A percentile compares a stretch with the other conserved stretches of the same genome.
These are phyloP conservation scores for Triticum aestivum DNA, from an alignment of 176 grass and related monocot species.

Conservation along the genomic window IWGSC_CS_RefSeq_v2.1 NC_057801.1:407062116-407062615, in stretches of 20 bases:
- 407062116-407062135: too few species aligned
- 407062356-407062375: too few species aligned
- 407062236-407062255: too few species aligned
- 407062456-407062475: neutral
- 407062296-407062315: neutral
- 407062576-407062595: slow-evolving; percentile 31
- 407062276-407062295: neutral
- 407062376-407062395: too few species aligned
- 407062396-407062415: neutral
- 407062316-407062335: neutral
- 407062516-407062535: slow-evolving; percentile 22
- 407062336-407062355: neutral
- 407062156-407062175: too few species aligned
- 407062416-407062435: neutral
- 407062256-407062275: too few species aligned
- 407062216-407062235: too few species aligned
- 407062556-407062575: neutral
- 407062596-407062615: neutral
- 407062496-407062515: slow-evolving; percentile 33
- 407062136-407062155: too few species aligned
- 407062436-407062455: neutral
- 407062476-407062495: neutral
- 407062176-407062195: too few species aligned
- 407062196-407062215: too few species aligned
- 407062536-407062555: neutral